These are phyloP conservation scores for Chlamydomonas sp. DNA, from an alignment of 139 green algal genomes.

Conservation along the genomic window DNA sequence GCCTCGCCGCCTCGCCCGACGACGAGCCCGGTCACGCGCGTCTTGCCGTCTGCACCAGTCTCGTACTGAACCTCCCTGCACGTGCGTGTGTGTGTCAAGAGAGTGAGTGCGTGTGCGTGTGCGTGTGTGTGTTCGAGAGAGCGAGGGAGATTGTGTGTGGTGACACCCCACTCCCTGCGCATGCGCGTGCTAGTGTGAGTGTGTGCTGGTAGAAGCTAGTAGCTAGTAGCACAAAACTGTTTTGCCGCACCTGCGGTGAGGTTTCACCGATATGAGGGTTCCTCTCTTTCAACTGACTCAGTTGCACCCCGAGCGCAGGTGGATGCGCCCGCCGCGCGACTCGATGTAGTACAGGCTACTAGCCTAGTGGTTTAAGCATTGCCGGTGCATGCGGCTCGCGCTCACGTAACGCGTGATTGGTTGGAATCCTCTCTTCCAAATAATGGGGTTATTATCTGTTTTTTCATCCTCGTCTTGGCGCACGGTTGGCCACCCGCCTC, in stretches of 20 bases:
- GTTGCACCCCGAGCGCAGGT: conserved; percentile 67
- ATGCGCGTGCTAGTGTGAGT: background rate
- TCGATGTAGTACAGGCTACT: conserved; percentile 93
- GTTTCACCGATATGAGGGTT: too few species aligned
- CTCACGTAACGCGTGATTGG: too few species aligned
- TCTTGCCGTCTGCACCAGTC: conserved; percentile 47
- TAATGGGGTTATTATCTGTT: too few species aligned
- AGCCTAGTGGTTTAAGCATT: too few species aligned
- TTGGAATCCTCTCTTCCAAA: too few species aligned
- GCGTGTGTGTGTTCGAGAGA: background rate
- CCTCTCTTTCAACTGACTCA: conserved; percentile 27
- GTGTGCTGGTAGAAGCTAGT: background rate
- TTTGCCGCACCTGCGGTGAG: too few species aligned
- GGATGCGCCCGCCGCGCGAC: conserved; percentile 70
- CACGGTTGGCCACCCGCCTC: too few species aligned
- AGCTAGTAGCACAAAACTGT: too few species aligned
- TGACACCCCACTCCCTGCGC: background rate
- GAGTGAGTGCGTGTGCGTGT: background rate
- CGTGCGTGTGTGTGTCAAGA: background rate
- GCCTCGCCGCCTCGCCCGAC: too few species aligned
- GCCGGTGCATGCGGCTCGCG: too few species aligned
- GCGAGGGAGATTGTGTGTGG: background rate
- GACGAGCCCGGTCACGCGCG: conserved; percentile 65
- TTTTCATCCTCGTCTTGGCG: too few species aligned
- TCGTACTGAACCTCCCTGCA: conserved; percentile 83